Base-by-base conservation (phyloP, 2,329 filamentous ascomycete species). In the Arthroderma sp. region DNA sequence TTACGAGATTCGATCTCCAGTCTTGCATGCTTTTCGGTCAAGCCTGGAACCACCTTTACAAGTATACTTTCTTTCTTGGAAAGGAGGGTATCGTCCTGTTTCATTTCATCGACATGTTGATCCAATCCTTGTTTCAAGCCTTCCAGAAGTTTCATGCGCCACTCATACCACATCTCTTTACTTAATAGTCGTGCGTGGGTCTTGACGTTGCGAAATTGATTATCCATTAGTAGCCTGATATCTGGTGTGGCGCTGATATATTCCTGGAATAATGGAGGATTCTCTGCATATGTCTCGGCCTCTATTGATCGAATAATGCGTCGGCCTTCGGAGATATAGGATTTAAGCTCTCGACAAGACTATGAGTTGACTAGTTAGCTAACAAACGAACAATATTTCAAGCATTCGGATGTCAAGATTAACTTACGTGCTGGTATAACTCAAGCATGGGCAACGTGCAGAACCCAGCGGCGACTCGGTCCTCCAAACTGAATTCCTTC, bases 81-180 rank as follows among this genome's bases (percentile, higher is more conserved):
- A 6, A 98, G 70, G 1, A 82, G 66, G 56, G 80, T 75, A 55
- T 87, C 82, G 63, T 98, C 93, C 1, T 76, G 74, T 51, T 82
- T 80, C 82, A 98, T 88, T 19, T 85, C 88, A 58, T 87, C 81
- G 1, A 82, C 77, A 58, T 91, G 93, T 60, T 81, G 83, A 56
- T 87, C 71, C 2, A 97, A 80, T 2, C 88, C 91, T 64, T 89
- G 84, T 67, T 87, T 90, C 38, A 98, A 79, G 17, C 88, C 87
- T 57, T 90, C 79, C 31, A 87, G 84, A 23, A 97, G 79, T 66
- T 93, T 91, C 79, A 88, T 91, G 41, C 93, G 85, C 93, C 93
- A 98, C 66, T 91, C 87, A 69, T 98, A 98, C 93, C 93, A 98
- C 77, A 93, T 91, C 58, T 88, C 89, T 69, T 96, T 96, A 74